Percentiles rank a stretch among this genome's conserved stretches.
Conservation (phyloP, 1,284 basidiomycete species). For the Hemileia vastatrix region DNA sequence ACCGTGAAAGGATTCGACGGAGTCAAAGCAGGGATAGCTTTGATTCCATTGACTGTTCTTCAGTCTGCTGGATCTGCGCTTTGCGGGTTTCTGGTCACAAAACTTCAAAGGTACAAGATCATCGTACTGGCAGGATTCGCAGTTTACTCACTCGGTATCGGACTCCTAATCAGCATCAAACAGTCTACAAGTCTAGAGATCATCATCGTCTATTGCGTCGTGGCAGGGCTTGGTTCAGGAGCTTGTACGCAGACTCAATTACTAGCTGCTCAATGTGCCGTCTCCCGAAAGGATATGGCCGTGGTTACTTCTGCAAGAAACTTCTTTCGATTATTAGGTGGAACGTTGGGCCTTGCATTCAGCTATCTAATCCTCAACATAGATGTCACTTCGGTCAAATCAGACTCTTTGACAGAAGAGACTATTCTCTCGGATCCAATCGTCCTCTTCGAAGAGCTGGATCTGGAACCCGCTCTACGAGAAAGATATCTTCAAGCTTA, state of each 20-base stretch:
- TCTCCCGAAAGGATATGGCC: slow-evolving; percentile 57
- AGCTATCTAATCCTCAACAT: slow-evolving; percentile 49
- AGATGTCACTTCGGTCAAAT: slow-evolving; percentile 34
- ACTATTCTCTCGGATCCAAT: slow-evolving; percentile 52
- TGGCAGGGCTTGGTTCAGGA: not conserved
- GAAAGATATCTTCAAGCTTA: slow-evolving; percentile 53
- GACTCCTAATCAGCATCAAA: not conserved
- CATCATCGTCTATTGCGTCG: not conserved
- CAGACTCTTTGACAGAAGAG: slow-evolving; percentile 48
- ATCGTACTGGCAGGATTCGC: not conserved
- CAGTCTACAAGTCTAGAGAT: not conserved
- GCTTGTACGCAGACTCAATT: slow-evolving; percentile 31
- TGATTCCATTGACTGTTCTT: slow-evolving; percentile 30
- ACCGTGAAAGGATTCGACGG: slow-evolving; percentile 32
- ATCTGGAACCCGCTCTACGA: slow-evolving; percentile 47
- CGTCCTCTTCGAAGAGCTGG: slow-evolving; percentile 45
- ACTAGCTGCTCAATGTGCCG: slow-evolving; percentile 61
- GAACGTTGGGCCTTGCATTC: slow-evolving; percentile 56
- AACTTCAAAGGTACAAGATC: not conserved
- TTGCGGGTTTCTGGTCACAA: not conserved
- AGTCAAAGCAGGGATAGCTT: slow-evolving; percentile 29
- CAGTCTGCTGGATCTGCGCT: not conserved
- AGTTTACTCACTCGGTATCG: not conserved
- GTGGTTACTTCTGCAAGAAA: slow-evolving; percentile 62
- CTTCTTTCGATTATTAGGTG: slow-evolving; percentile 58